A percentile compares a stretch with the other conserved stretches of the same genome.
These are phyloP conservation scores for Apophysomyces trapeziformis DNA, from an alignment of 371 early-diverging fungal genomes.

Conservation along the genomic window DNA sequence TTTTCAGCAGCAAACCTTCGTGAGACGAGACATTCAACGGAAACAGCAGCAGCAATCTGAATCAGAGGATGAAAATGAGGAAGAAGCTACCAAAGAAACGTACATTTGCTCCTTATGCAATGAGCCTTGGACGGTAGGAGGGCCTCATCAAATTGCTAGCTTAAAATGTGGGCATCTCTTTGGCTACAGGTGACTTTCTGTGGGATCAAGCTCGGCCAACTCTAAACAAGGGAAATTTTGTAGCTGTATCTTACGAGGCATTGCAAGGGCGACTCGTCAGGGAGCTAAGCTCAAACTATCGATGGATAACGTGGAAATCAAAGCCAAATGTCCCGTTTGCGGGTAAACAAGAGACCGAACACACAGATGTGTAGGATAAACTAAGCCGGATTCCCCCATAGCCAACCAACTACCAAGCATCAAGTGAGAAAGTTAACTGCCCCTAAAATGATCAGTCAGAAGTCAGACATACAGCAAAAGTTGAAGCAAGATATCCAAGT, in stretches of 20 bases:
- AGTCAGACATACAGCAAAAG: not conserved
- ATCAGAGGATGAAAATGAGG: not conserved
- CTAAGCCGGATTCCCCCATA: not conserved
- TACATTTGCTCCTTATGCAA: not conserved
- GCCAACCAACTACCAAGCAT: not conserved
- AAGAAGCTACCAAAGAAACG: not conserved
- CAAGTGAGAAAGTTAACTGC: conserved; percentile 1
- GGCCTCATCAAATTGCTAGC: not conserved
- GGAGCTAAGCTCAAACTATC: not conserved
- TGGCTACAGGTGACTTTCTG: not conserved
- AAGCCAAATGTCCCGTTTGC: not conserved
- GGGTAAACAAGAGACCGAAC: conserved; percentile 23
- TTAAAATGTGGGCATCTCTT: conserved; percentile 1
- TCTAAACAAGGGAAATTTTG: too few relatives aligned
- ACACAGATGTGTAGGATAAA: not conserved
- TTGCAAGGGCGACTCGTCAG: not conserved
- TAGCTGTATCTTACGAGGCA: not conserved
- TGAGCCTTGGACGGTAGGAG: conserved; percentile 3
- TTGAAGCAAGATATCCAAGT: not conserved
- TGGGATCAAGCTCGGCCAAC: too few relatives aligned
- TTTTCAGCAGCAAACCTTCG: not conserved
- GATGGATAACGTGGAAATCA: not conserved
- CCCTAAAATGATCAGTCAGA: not conserved
- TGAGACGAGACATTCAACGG: not conserved
- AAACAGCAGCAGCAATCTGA: not conserved